A percentile compares a stretch with the other conserved stretches of the same genome.
These are phyloP conservation scores for Peronospora tabacina DNA, from an alignment of 352 stramenopile genomes.

Conservation along the genomic window DNA sequence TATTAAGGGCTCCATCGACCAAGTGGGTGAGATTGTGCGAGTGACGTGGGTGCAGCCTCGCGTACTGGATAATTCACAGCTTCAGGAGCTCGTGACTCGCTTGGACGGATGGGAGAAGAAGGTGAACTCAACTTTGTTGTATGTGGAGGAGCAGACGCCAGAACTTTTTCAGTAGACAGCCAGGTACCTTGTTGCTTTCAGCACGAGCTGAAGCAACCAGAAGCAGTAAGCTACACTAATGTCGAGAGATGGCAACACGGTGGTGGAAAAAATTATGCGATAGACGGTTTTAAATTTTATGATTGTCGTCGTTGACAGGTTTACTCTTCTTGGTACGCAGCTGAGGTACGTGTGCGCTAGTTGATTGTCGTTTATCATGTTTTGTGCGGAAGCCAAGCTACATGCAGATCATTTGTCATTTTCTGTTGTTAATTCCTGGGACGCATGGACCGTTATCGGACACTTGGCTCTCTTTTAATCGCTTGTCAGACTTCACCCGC, in stretches of 20 bases:
- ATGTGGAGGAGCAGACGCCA: constrained; percentile 80
- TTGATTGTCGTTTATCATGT: no score
- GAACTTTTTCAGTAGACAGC: constrained; percentile 73
- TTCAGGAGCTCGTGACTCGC: constrained; percentile 63
- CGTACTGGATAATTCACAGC: constrained; percentile 73
- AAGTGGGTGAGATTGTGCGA: constrained; percentile 90
- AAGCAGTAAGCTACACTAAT: constrained; percentile 7
- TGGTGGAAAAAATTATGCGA: constrained; percentile 12
- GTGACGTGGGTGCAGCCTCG: constrained; percentile 94
- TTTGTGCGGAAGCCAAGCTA: no score
- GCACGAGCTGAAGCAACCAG: constrained; percentile 4
- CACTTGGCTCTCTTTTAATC: no score
- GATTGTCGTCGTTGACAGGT: constrained; percentile 1
- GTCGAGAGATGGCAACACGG: constrained; percentile 10
- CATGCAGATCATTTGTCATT: no score
- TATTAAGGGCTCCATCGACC: constrained; percentile 91
- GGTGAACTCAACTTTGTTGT: constrained; percentile 77
- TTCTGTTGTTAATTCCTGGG: no score
- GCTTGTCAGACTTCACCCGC: no score
- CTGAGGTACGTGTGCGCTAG: background rate
- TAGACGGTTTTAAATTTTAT: constrained; percentile 3
- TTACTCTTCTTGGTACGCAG: constrained; percentile 2
- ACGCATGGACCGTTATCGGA: no score
- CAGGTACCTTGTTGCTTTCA: constrained; percentile 4
- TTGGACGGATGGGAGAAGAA: constrained; percentile 77